Percentiles rank a stretch among this genome's conserved stretches.
These are phyloP conservation scores for Trichoderma orchidacearum DNA, from an alignment of 495 filamentous ascomycete genomes.

Conservation along the genomic window DNA sequence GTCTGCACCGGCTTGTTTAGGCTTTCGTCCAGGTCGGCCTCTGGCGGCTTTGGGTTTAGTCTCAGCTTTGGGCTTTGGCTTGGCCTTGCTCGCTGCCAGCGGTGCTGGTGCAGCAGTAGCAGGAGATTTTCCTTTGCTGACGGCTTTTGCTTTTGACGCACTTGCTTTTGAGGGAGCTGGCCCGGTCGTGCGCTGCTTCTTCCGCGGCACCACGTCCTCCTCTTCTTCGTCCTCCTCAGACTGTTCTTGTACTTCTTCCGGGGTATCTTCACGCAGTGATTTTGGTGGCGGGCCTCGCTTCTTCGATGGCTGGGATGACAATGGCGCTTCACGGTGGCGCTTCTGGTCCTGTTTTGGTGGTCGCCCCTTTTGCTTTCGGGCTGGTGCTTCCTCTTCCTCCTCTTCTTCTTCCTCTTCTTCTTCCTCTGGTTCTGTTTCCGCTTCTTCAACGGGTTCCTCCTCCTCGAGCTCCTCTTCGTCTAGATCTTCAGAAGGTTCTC, in stretches of 20 bases:
- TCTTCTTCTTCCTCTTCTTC: constrained; percentile 8
- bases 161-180: not conserved
- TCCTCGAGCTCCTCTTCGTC: not conserved
- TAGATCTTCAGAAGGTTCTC: not conserved
- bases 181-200: not conserved
- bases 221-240: constrained; percentile 10
- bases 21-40: constrained; percentile 10
- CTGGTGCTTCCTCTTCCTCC: constrained; percentile 7
- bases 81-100: constrained; percentile 4
- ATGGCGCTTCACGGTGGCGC: not conserved
- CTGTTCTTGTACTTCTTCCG: not conserved
- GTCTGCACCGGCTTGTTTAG: constrained; percentile 6
- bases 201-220: constrained; percentile 6
- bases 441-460: not conserved
- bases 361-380: constrained; percentile 1
- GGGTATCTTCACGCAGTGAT: not conserved
- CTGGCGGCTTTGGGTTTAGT: constrained; percentile 6
- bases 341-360: constrained; percentile 5
- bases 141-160: not conserved
- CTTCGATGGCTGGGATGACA: not conserved
- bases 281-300: not conserved
- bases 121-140: constrained; percentile 3
- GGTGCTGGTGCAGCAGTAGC: constrained; percentile 4
- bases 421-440: constrained; percentile 3
- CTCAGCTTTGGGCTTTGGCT: constrained; percentile 10